Base-by-base conservation (phyloP, 2,329 filamentous ascomycete species). In the Ophiostoma montium region DNA sequence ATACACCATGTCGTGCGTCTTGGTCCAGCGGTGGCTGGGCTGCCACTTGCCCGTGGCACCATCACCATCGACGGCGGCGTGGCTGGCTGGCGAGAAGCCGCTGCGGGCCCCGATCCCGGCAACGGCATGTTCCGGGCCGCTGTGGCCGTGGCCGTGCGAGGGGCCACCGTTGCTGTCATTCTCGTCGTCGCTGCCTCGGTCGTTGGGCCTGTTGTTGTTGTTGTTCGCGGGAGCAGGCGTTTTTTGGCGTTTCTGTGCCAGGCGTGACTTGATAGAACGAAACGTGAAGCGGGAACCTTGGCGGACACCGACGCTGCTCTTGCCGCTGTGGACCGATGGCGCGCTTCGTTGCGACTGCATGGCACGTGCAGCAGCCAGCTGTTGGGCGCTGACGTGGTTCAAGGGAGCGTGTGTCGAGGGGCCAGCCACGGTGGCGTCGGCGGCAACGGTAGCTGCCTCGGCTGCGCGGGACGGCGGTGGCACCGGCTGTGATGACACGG, bases 1-100 rank as follows among this genome's bases (percentile, higher is more conserved):
- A 52, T 79, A 79, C 27, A 77, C 63, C 61, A 76, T 67, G 56
- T 79, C 75, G 60, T 78, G 75, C 32, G 69, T 69, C 41, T 63
- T 63, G 6, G 72, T 72, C 75, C 75, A 78, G 47, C 66, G 62
- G 56, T 77, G 73, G 51, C 68, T 64, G 2, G 75, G 75, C 44
- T 67, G 63, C 75, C 75, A 79, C 59, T 79, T 79, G 35, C 65
- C 75, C 12, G 71, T 71, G 38, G 65, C 64, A 7, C 67, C 65
- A 52, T 72, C 64, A 7, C 67, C 65, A 52, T 72, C 68, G 49
- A 73, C 61, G 19, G 65, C 66, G 30, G 66, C 63, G 55, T 73
- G 68, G 11, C 62, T 35, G 9, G 45, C 42, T 5, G 48, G 8
- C 23, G 23, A 21, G 35, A 39, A 21, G 5, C 33, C 21, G 27